Evolutionary conservation across 1,284 basidiomycete genomes (phyloP), one percentile per base, ranked within the genome.

Genomic region (Mycosarcoma mackinlayi): DNA sequence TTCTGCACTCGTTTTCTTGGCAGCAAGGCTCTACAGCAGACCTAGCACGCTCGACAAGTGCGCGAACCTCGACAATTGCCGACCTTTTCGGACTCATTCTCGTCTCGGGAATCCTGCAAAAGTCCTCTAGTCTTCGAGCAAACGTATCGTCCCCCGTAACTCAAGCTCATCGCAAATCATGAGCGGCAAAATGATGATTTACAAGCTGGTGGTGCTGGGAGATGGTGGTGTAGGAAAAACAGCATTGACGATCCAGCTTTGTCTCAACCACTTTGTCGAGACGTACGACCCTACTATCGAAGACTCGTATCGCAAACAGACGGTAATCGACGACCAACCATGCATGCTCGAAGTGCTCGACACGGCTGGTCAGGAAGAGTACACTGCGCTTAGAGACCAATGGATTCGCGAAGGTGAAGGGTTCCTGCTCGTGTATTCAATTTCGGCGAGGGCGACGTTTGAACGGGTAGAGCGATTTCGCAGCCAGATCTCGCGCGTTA

Each of bases 211-310:
- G 72, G 93, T 97, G 73, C 88, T 97, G 56, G 94, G 94, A 73
- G 94, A 98, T 85, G 94, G 94, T 85, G 94, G 94, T 85, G 94
- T 97, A 31, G 94, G 94, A 72, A 98, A 97, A 87, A 97, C 94
- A 57, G 94, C 94, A 21, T 85, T 98, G 80, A 94, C 94, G 71
- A 93, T 97, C 47, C 76, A 79, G 53, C 77, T 81, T n/a, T 81
- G 78, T 64, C 68, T 76, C 51, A 76, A 76, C 48, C 75, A 76
- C 44, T 76, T 76, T 33, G 75, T 76, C 47, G 73, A 82, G 64
- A 79, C 81, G 18, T 75, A 78, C 70, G 76, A 83, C 31, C 82
- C 82, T 3, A 83, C 82, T 8, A 83, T 84, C 62, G 83, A 84
- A 62, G 83, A 84, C 40, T 80, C 79, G 44, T 84, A 84, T 60